phyloP scores from a whole-genome alignment of 371 early-diverging fungal genomes.

The Catenaria anguillulae region DNA sequence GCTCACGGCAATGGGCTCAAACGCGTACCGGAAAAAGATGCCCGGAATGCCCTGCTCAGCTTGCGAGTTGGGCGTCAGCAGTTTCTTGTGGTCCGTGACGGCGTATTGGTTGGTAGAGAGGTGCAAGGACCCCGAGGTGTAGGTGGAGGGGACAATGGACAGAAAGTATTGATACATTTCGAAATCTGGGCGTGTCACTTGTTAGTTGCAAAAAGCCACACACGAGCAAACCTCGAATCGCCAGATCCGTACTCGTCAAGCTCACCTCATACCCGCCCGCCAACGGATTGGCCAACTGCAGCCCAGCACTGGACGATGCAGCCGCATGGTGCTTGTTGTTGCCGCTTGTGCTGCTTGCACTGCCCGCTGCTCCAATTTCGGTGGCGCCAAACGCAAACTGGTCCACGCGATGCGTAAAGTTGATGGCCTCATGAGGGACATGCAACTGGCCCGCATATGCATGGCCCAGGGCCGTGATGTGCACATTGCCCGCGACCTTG shows the following conservation, averaged over 20 bases:
- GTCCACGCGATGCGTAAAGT: constrained; percentile 86
- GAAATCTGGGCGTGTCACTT: constrained; percentile 27
- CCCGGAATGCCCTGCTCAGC: constrained; percentile 30
- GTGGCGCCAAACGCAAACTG: constrained; percentile 80
- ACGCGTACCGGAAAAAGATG: constrained; percentile 78
- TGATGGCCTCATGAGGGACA: constrained; percentile 63
- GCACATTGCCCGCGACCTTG: constrained; percentile 75
- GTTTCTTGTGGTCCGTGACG: constrained; percentile 55
- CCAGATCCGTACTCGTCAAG: constrained; percentile 35
- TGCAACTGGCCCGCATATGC: constrained; percentile 52
- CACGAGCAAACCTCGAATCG: too few species aligned
- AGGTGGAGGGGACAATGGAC: background rate
- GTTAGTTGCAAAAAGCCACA: background rate
- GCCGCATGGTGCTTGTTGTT: too few species aligned
- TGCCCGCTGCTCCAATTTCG: too few species aligned
- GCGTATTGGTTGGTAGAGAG: constrained; percentile 82
- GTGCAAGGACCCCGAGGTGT: background rate
- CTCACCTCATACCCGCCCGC: constrained; percentile 59
- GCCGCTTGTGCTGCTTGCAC: too few species aligned
- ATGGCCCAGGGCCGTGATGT: constrained; percentile 77
- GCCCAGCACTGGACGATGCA: constrained; percentile 39
- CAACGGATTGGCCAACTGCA: constrained; percentile 47
- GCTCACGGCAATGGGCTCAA: constrained; percentile 71
- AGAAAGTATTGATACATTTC: constrained; percentile 59
- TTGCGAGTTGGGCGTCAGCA: constrained; percentile 18